phyloP scores from a whole-genome alignment of 495 filamentous ascomycete genomes.

The Pyronema domesticum region DNA sequence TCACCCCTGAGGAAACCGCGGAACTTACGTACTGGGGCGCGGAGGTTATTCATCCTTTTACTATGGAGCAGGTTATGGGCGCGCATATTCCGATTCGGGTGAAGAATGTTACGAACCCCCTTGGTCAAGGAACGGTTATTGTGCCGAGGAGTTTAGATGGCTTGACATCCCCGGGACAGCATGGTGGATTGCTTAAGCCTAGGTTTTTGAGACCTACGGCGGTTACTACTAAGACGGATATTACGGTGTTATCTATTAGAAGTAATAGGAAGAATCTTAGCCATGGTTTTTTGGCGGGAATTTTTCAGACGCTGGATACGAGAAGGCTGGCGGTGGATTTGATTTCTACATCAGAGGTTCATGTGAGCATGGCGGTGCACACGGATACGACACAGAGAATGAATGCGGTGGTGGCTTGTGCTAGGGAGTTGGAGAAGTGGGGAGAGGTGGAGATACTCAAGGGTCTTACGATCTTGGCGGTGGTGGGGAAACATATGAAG shows the following conservation, averaged over 20 bases:
- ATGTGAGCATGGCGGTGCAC: conserved; percentile 89
- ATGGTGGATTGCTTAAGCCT: conserved; percentile 15
- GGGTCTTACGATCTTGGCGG: conserved; percentile 76
- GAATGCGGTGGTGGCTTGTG: conserved; percentile 46
- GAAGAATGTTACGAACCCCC: conserved; percentile 91
- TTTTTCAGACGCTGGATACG: conserved; percentile 70
- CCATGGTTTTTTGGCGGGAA: conserved; percentile 78
- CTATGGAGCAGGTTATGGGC: conserved; percentile 91
- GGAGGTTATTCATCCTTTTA: conserved; percentile 86
- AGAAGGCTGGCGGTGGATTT: conserved; percentile 72
- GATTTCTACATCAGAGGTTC: conserved; percentile 84
- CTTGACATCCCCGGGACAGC: neutral
- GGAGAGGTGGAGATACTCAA: conserved; percentile 72
- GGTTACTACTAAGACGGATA: conserved; percentile 87
- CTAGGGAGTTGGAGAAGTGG: conserved; percentile 51
- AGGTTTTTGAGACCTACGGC: conserved; percentile 52
- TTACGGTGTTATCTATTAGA: conserved; percentile 85
- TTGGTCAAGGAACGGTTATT: conserved; percentile 68
- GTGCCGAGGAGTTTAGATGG: conserved; percentile 25
- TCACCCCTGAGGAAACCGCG: conserved; percentile 75
- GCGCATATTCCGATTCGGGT: conserved; percentile 74
- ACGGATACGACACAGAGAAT: conserved; percentile 35
- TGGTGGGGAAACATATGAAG: conserved; percentile 90
- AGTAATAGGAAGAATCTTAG: conserved; percentile 75
- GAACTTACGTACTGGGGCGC: conserved; percentile 87